A percentile compares a stretch with the other conserved stretches of the same genome.
Conservation (phyloP, 2,329 filamentous ascomycete species). For the Arthrobotrys musiformis region DNA sequence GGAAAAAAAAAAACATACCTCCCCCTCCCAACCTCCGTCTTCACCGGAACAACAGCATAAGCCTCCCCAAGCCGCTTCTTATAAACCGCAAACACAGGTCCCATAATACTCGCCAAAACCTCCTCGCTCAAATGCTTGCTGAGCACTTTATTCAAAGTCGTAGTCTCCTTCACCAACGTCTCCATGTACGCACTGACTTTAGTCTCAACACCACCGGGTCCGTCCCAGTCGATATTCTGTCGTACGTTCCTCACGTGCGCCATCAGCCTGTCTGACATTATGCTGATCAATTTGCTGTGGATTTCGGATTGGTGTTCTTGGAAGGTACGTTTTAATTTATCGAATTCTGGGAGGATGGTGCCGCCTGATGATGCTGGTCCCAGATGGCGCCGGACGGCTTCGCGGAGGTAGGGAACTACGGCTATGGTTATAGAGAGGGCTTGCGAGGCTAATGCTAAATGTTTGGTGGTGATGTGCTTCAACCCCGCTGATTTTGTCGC, state of each 20-base stretch:
- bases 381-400: conserved; percentile 84
- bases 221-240: conserved; percentile 76
- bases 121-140: conserved; percentile 82
- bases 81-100: conserved; percentile 83
- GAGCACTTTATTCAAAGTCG: conserved; percentile 83
- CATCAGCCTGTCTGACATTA: conserved; percentile 82
- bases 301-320: conserved; percentile 92
- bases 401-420: conserved; percentile 86
- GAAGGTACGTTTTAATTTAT: conserved; percentile 79
- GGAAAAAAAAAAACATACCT: conserved; percentile 68
- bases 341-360: conserved; percentile 81
- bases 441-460: conserved; percentile 90
- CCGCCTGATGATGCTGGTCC: conserved; percentile 65
- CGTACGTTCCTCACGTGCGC: conserved; percentile 80
- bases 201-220: conserved; percentile 62
- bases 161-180: conserved; percentile 84
- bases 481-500: conserved; percentile 88
- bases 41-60: conserved; percentile 73
- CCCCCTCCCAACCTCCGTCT: conserved; percentile 74
- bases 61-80: conserved; percentile 79
- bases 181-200: conserved; percentile 81
- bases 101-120: conserved; percentile 84
- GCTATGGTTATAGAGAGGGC: conserved; percentile 87
- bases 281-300: conserved; percentile 91
- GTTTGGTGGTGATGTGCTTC: conserved; percentile 95